Evolutionary conservation across 306 rosid species (phyloP).

Genomic region (Glycyrrhiza uralensis): DNA sequence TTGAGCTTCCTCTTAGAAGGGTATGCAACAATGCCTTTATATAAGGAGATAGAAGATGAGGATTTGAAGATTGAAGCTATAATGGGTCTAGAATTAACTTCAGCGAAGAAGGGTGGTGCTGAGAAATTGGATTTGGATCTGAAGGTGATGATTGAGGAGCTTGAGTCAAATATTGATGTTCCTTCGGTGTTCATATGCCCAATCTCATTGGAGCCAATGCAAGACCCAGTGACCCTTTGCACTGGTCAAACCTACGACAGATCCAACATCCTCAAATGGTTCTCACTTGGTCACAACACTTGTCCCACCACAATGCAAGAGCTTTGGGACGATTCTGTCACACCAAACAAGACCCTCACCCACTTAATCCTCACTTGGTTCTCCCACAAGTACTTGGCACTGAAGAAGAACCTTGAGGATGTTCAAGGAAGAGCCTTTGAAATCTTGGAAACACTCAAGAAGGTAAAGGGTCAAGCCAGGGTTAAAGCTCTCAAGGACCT

Average conservation of each 20-base stretch:
- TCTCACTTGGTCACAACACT: conserved; percentile 27
- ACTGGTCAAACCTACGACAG: conserved; percentile 55
- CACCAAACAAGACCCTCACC: conserved; percentile 58
- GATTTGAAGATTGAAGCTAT: conserved; percentile 35
- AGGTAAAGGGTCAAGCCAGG: conserved; percentile 67
- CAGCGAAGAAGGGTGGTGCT: conserved; percentile 59
- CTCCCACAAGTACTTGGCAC: conserved; percentile 50
- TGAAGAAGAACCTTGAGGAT: conserved; percentile 69
- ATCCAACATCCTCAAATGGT: conserved; percentile 32
- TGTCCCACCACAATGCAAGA: conserved; percentile 51
- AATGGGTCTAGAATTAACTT: conserved; percentile 61
- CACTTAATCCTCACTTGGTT: conserved; percentile 58
- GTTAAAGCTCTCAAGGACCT: conserved; percentile 64
- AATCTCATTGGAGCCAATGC: conserved; percentile 75
- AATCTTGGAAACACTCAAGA: conserved; percentile 49
- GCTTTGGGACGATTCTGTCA: conserved; percentile 63
- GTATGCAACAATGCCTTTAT: conserved; percentile 43
- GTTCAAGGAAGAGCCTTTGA: conserved; percentile 65
- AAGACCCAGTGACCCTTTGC: conserved; percentile 72
- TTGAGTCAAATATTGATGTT: conserved; percentile 48
- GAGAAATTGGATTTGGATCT: conserved; percentile 73
- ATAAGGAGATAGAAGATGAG: conserved; percentile 12
- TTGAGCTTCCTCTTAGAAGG: background rate
- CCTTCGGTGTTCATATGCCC: conserved; percentile 71
- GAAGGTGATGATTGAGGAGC: conserved; percentile 53